These are phyloP conservation scores for Alloteropsis semialata DNA, from an alignment of 176 grass and related monocot species.

Conservation along the genomic window DNA sequence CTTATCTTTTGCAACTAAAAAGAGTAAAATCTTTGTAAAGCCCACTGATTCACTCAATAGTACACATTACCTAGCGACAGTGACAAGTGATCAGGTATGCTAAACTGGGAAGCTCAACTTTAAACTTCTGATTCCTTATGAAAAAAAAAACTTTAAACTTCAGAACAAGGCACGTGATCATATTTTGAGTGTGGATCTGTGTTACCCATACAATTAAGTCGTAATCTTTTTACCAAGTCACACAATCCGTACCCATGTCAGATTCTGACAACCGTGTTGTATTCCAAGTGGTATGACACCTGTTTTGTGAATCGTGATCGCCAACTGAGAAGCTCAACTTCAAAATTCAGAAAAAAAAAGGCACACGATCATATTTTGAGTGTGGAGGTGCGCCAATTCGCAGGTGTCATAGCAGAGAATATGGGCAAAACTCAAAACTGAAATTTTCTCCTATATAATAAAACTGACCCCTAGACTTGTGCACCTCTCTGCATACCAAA, in stretches of 20 bases:
- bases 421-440: not conserved
- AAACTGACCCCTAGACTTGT: not conserved
- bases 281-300: not conserved
- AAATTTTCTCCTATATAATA: not conserved
- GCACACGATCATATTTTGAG: too few species aligned
- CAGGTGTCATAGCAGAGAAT: too few species aligned
- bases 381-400: too few species aligned
- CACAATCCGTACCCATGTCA: not conserved
- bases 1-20: not conserved
- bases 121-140: too few species aligned
- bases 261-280: not conserved
- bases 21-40: conserved; percentile 1
- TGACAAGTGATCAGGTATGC: not conserved
- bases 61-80: not conserved
- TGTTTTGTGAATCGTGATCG: too few species aligned
- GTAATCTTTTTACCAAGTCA: not conserved
- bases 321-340: too few species aligned
- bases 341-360: too few species aligned
- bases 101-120: not conserved
- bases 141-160: too few species aligned
- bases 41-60: not conserved
- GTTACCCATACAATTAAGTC: not conserved
- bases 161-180: not conserved
- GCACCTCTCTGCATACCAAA: not conserved
- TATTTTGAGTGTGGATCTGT: not conserved